phyloP scores from a whole-genome alignment of 1,139 yeast species.

The Pichia sp. region DNA sequence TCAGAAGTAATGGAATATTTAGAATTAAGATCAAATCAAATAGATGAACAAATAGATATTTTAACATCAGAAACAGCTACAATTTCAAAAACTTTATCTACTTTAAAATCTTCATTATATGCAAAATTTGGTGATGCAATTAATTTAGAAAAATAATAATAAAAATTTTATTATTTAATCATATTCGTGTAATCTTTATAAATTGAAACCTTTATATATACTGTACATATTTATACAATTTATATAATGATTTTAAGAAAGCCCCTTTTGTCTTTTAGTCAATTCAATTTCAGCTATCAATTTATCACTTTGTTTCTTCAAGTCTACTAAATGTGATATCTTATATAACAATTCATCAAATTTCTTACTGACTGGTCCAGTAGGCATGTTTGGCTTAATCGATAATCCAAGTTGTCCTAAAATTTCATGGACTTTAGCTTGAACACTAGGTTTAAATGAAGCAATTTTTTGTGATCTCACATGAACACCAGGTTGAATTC shows the following conservation, averaged over 20 bases:
- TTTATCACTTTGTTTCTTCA: constrained; percentile 84
- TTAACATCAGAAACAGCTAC: constrained; percentile 44
- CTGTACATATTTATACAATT: background rate
- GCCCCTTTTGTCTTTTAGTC: constrained; percentile 37
- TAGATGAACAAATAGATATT: constrained; percentile 45
- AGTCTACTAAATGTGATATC: constrained; percentile 69
- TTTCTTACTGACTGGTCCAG: constrained; percentile 69
- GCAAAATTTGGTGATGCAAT: constrained; percentile 88
- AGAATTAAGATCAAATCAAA: constrained; percentile 50
- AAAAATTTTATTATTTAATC: background rate
- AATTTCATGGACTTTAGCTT: constrained; percentile 66
- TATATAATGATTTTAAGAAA: constrained; percentile 10
- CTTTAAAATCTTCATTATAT: constrained; percentile 67
- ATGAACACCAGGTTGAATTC: constrained; percentile 70
- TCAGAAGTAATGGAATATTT: constrained; percentile 59
- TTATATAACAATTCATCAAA: constrained; percentile 74
- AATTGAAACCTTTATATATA: background rate
- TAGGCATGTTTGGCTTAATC: constrained; percentile 86
- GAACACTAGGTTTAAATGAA: constrained; percentile 62
- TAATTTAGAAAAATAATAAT: constrained; percentile 59
- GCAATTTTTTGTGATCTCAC: constrained; percentile 66
- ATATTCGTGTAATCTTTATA: constrained; percentile 5
- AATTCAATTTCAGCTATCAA: constrained; percentile 72
- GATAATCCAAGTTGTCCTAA: constrained; percentile 74
- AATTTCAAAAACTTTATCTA: constrained; percentile 47